A percentile compares a stretch with the other conserved stretches of the same genome.
Evolutionary conservation across 2,329 filamentous ascomycete species (phyloP).

Genomic region (Onygenales sp.): DNA sequence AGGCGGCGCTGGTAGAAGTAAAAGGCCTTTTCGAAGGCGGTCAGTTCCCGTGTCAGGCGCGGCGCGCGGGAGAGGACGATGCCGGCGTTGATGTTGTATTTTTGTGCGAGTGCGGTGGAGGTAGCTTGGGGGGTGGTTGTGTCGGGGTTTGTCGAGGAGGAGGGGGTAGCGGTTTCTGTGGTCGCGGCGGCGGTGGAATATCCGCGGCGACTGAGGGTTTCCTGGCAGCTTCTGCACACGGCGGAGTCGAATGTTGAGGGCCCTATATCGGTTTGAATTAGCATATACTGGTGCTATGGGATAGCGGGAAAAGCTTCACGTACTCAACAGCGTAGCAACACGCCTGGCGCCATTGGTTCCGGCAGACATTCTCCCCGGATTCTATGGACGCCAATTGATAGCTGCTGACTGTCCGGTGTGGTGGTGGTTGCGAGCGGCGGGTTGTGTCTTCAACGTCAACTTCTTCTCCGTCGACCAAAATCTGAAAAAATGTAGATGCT

Average conservation of each 20-base stretch:
- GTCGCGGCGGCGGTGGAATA: constrained; percentile 33
- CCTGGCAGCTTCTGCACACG: constrained; percentile 36
- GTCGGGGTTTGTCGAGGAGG: constrained; percentile 14
- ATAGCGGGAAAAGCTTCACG: constrained; percentile 9
- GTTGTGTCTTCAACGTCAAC: background rate
- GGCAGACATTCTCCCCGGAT: constrained; percentile 25
- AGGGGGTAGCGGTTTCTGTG: constrained; percentile 27
- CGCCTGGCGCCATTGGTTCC: constrained; percentile 33
- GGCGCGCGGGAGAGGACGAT: constrained; percentile 83
- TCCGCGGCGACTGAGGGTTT: constrained; percentile 29
- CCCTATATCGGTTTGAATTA: background rate
- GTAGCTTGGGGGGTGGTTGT: constrained; percentile 7
- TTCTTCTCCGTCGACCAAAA: background rate
- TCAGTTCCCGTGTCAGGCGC: constrained; percentile 71
- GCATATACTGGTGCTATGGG: background rate
- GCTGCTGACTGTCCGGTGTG: background rate
- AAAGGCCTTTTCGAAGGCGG: constrained; percentile 82
- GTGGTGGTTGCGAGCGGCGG: background rate
- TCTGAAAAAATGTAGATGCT: constrained; percentile 4
- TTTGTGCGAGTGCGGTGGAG: constrained; percentile 21
- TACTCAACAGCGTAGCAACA: constrained; percentile 31
- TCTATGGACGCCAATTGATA: constrained; percentile 5
- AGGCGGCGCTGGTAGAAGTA: constrained; percentile 96
- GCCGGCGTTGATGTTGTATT: constrained; percentile 49
- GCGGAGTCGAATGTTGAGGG: constrained; percentile 27